Evolutionary conservation across 2,329 filamentous ascomycete species (phyloP), one percentile per base, ranked within the genome.

Genomic region (Monosporascus ibericus): DNA sequence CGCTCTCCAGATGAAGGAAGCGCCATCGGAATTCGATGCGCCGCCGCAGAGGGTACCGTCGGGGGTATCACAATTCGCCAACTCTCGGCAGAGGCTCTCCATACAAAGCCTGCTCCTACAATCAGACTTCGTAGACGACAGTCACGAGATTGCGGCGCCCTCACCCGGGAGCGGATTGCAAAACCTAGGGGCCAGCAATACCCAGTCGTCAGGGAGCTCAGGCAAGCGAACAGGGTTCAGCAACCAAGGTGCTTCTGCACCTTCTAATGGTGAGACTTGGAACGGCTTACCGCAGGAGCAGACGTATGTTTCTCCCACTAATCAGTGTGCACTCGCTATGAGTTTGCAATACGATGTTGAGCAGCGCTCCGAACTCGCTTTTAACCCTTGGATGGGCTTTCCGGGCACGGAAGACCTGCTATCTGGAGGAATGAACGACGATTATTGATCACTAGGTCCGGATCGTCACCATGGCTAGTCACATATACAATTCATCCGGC

Each of bases 71-170:
- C 61, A 60, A 9, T 63, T 61, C 48, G 66, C 65, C 18, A 65
- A 53, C 48, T 62, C 63, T 20, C 63, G 63, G n/a, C 66, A 68
- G 54, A 60, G 68, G 2, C 66, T 73, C 0, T 70, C 68, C 0
- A 70, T 73, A 11, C 71, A 73, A 50, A 73, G 71, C 36, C 57
- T 73, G 5, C 60, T 73, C 7, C 58, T 70, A 2, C 70, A 72
- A 24, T 69, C 70, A 1, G 67, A 69, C 42, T 73, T 73, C 30
- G 61, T 69, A 14, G 70, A 73, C 52, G 68, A 73, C 50, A 72
- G 70, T 36, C 62, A 68, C 44, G 65, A 70, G 48, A 63, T 66
- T 36, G 63, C 58, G 3, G 55, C 52, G 1, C 47, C 55, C 14
- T 20, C 24, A 14, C 50, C 51, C 20, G 48, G 44, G 20, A 11